These are phyloP conservation scores for Beta lomatogona DNA, from an alignment of 179 eudicot genomes.

Conservation along the genomic window DNA sequence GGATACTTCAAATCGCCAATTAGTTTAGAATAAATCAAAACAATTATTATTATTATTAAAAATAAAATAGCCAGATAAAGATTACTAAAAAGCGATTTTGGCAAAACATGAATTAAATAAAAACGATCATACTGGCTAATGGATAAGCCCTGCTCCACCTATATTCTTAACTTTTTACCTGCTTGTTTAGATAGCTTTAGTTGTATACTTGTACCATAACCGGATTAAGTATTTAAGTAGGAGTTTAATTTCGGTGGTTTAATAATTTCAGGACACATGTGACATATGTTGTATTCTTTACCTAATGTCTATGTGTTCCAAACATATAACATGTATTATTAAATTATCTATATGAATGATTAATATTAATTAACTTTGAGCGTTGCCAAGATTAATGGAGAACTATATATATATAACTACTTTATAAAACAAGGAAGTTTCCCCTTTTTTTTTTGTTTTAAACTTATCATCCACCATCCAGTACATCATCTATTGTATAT, in stretches of 20 bases:
- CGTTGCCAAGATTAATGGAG: conserved; percentile 9
- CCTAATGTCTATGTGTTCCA: neutral
- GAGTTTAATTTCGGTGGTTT: neutral
- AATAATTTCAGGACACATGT: neutral
- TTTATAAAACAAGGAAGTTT: neutral
- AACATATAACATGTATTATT: neutral
- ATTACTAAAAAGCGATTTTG: too few relatives aligned
- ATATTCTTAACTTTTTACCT: too few relatives aligned
- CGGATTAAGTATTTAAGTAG: neutral
- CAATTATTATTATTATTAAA: neutral
- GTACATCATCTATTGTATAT: too few relatives aligned
- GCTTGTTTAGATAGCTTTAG: neutral
- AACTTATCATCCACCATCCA: neutral
- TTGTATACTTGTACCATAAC: neutral
- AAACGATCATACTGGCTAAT: too few relatives aligned
- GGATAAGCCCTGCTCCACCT: too few relatives aligned
- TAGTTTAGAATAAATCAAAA: neutral
- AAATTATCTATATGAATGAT: neutral
- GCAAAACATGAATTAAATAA: too few relatives aligned
- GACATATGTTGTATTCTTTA: neutral
- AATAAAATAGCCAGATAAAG: neutral
- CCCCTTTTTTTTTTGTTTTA: neutral
- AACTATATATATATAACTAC: neutral
- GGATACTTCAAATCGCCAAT: neutral
- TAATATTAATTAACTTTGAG: neutral